Evolutionary conservation across 2,329 filamentous ascomycete genomes (phyloP).

Genomic region (Aureobasidium mangrovei): DNA sequence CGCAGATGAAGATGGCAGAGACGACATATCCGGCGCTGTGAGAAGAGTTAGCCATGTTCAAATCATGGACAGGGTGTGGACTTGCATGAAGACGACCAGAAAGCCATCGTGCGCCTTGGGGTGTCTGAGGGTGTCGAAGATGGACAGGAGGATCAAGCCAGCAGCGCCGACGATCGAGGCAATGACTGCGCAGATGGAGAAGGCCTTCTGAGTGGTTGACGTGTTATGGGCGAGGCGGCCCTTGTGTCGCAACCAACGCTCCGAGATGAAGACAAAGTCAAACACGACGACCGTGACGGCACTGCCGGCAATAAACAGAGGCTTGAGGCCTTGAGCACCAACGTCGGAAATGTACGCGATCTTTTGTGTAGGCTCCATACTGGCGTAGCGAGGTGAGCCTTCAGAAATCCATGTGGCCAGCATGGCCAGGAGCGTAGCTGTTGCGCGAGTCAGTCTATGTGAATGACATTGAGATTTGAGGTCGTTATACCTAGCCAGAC

Average conservation of each 20-base stretch:
- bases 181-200: conserved; percentile 53
- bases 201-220: conserved; percentile 52
- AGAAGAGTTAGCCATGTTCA: background rate
- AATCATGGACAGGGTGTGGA: background rate
- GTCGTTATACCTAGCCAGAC: conserved; percentile 46
- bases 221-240: conserved; percentile 72
- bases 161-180: conserved; percentile 66
- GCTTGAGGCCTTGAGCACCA: conserved; percentile 56
- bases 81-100: conserved; percentile 66
- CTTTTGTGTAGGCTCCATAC: conserved; percentile 49
- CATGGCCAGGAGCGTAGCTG: conserved; percentile 58
- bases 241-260: conserved; percentile 76
- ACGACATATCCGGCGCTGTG: conserved; percentile 62
- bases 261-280: conserved; percentile 68
- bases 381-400: conserved; percentile 48
- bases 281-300: conserved; percentile 68
- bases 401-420: conserved; percentile 60
- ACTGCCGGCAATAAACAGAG: conserved; percentile 68
- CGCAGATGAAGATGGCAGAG: conserved; percentile 79
- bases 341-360: conserved; percentile 52
- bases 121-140: conserved; percentile 75
- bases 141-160: conserved; percentile 71
- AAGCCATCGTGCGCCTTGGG: conserved; percentile 63
- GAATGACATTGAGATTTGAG: background rate
- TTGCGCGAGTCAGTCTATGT: background rate